Conservation (phyloP, 2,329 filamentous ascomycete genomes). For the Diaporthe capsici region DNA sequence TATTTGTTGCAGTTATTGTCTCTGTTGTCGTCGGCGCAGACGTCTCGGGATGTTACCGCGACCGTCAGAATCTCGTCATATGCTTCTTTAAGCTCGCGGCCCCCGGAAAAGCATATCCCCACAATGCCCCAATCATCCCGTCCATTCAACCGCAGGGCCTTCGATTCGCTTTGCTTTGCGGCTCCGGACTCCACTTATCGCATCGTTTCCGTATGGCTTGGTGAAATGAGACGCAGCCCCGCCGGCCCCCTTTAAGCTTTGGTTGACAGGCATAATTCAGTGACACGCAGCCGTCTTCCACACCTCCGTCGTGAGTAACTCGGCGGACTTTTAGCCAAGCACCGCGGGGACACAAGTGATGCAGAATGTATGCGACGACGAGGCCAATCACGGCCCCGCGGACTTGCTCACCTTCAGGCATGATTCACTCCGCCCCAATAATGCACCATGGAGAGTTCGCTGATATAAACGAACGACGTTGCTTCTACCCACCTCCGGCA, state of each 20-base stretch:
- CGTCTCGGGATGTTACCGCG: neutral
- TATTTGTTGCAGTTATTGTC: neutral
- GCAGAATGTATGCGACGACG: neutral
- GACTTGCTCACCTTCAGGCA: neutral
- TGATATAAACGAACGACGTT: slow-evolving; percentile 5
- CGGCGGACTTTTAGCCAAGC: neutral
- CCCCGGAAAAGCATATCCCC: neutral
- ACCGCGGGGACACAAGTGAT: neutral
- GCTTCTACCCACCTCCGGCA: neutral
- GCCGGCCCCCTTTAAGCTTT: slow-evolving; percentile 2
- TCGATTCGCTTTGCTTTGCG: slow-evolving; percentile 9
- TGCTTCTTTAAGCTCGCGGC: slow-evolving; percentile 16
- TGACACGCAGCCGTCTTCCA: neutral
- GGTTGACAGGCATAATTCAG: neutral
- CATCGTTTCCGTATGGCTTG: neutral
- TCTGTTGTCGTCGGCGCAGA: neutral
- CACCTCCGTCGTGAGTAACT: neutral
- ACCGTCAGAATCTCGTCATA: neutral
- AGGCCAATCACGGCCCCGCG: neutral
- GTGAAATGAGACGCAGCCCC: slow-evolving; percentile 7
- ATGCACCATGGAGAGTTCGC: neutral
- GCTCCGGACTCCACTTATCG: neutral
- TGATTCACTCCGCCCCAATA: neutral
- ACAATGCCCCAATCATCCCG: slow-evolving; percentile 10
- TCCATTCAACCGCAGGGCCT: neutral